Evolutionary conservation across 1,139 yeast species (phyloP).

Genomic region (Debaryomyces sp.): DNA sequence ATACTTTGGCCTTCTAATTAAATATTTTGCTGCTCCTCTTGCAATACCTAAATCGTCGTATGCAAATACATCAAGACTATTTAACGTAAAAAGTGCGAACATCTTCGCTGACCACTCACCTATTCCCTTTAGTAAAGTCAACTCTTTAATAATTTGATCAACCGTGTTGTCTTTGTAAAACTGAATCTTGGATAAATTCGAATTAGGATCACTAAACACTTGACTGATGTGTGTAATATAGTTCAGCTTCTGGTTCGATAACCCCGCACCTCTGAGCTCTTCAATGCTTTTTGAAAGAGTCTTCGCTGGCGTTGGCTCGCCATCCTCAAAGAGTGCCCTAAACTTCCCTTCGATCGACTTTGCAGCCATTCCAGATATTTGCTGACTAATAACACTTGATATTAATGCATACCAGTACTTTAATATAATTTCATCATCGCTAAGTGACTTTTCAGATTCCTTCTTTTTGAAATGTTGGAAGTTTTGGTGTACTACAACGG

Average conservation of each 20-base stretch:
- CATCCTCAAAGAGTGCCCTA: slow-evolving; percentile 31
- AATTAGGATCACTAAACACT: slow-evolving; percentile 47
- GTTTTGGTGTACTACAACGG: slow-evolving; percentile 30
- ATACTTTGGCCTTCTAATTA: slow-evolving; percentile 57
- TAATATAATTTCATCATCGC: slow-evolving; percentile 32
- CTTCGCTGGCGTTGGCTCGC: slow-evolving; percentile 55
- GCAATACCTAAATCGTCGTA: slow-evolving; percentile 84
- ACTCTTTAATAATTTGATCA: slow-evolving; percentile 55
- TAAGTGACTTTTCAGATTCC: slow-evolving; percentile 8
- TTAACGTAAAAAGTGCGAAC: slow-evolving; percentile 75
- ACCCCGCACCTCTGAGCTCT: slow-evolving; percentile 61
- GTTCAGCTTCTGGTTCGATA: slow-evolving; percentile 69
- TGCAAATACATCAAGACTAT: slow-evolving; percentile 70
- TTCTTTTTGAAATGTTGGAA: slow-evolving; percentile 31
- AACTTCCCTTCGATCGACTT: slow-evolving; percentile 59
- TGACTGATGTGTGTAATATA: slow-evolving; percentile 65
- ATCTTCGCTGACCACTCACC: slow-evolving; percentile 93
- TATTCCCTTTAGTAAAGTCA: slow-evolving; percentile 71
- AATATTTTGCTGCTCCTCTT: slow-evolving; percentile 71
- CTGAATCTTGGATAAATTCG: slow-evolving; percentile 40
- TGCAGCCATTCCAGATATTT: slow-evolving; percentile 86
- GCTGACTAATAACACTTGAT: slow-evolving; percentile 68
- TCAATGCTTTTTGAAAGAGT: slow-evolving; percentile 47
- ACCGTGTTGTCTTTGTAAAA: slow-evolving; percentile 39
- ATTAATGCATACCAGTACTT: slow-evolving; percentile 44